phyloP scores from a whole-genome alignment of 768 basidiomycete species.

The Tremella fuciformis region DNA sequence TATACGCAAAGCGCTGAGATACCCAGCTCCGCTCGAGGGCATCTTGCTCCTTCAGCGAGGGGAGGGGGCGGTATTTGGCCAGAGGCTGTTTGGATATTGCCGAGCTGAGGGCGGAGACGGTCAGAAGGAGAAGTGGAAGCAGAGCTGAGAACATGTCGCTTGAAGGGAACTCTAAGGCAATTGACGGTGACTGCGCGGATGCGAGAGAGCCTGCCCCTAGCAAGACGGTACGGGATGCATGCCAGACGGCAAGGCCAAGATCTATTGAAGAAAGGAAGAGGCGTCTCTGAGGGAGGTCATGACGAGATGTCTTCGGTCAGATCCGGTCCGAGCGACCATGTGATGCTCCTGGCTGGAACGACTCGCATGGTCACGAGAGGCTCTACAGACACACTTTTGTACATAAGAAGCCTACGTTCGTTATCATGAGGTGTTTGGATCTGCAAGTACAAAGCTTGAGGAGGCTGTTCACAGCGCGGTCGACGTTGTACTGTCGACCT shows the following conservation, averaged over 20 bases:
- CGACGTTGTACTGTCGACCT: conserved; percentile 46
- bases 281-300: too few species aligned
- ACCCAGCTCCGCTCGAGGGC: conserved; percentile 30
- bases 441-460: background rate
- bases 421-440: background rate
- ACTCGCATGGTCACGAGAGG: background rate
- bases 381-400: background rate
- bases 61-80: conserved; percentile 20
- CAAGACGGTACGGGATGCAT: too few species aligned
- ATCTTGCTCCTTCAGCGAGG: conserved; percentile 26
- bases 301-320: too few species aligned
- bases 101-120: background rate
- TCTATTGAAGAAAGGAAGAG: too few species aligned
- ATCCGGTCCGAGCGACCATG: background rate
- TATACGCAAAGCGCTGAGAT: conserved; percentile 52
- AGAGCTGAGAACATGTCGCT: background rate
- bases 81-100: conserved; percentile 13
- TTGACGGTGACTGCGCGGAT: too few species aligned
- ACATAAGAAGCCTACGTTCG: background rate
- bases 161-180: too few species aligned
- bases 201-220: too few species aligned
- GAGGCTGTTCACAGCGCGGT: conserved; percentile 23
- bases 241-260: too few species aligned
- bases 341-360: background rate
- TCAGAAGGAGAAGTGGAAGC: conserved; percentile 1